phyloP scores from a whole-genome alignment of 495 filamentous ascomycete genomes.

The Talaromyces thailandensis region DNA sequence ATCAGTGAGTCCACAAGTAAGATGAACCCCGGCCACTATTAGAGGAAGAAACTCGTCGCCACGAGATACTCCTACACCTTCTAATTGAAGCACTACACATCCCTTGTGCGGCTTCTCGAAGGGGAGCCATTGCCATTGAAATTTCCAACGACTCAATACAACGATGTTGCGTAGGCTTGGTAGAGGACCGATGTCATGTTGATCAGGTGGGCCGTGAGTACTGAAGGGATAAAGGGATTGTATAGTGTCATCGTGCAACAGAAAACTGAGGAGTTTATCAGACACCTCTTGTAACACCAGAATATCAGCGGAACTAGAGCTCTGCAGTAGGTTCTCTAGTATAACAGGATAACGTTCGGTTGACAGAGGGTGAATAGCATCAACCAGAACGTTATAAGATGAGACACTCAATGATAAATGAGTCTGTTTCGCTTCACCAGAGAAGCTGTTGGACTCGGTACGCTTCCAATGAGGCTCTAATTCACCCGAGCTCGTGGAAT shows the following conservation, averaged over 20 bases:
- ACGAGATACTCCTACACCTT: slow-evolving; percentile 16
- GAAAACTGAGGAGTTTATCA: slow-evolving; percentile 42
- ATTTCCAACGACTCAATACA: slow-evolving; percentile 38
- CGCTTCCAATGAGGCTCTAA: not conserved
- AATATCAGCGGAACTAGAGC: slow-evolving; percentile 27
- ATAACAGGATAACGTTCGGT: slow-evolving; percentile 39
- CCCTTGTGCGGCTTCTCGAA: slow-evolving; percentile 41
- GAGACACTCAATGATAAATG: slow-evolving; percentile 26
- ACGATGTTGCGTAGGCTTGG: slow-evolving; percentile 45
- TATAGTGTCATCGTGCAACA: slow-evolving; percentile 36
- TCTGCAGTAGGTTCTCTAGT: slow-evolving; percentile 31
- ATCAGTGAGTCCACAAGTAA: slow-evolving; percentile 45
- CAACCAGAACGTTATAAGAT: slow-evolving; percentile 49
- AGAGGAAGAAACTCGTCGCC: slow-evolving; percentile 15
- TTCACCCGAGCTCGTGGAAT: not conserved
- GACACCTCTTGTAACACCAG: slow-evolving; percentile 52
- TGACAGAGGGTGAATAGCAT: slow-evolving; percentile 39
- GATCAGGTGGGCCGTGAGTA: slow-evolving; percentile 39
- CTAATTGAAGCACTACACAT: slow-evolving; percentile 33
- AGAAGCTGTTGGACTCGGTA: not conserved
- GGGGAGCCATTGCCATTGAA: slow-evolving; percentile 39
- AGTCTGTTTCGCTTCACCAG: not conserved
- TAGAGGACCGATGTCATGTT: slow-evolving; percentile 37
- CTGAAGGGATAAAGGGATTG: slow-evolving; percentile 36
- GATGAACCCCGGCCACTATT: slow-evolving; percentile 42